Conservation (phyloP, 2,329 filamentous ascomycete genomes). For the Monosporascus sp. region DNA sequence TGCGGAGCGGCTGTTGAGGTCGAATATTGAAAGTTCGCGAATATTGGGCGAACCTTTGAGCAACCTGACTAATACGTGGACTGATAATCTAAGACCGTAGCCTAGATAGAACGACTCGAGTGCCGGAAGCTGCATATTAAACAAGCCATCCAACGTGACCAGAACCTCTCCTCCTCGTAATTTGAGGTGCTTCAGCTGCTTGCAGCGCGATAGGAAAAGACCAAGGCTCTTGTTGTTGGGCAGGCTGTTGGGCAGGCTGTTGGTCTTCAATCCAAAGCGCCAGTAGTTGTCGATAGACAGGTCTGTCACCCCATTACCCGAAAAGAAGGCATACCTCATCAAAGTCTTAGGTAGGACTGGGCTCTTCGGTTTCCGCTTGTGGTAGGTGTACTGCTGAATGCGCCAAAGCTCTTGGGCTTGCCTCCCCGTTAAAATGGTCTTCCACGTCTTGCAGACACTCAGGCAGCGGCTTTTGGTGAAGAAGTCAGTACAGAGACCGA, state of each 20-base stretch:
- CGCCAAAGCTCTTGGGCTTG: conserved; percentile 15
- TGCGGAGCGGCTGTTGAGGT: background rate
- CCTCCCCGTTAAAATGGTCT: conserved; percentile 8
- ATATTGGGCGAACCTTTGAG: background rate
- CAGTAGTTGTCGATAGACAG: conserved; percentile 10
- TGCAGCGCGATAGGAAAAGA: conserved; percentile 4
- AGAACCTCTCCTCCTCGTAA: conserved; percentile 5
- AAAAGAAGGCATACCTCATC: conserved; percentile 5
- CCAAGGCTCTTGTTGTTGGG: background rate
- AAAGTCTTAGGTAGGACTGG: conserved; percentile 3
- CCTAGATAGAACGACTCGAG: conserved; percentile 11
- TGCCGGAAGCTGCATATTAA: background rate
- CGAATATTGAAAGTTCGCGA: background rate
- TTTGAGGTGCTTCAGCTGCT: conserved; percentile 14
- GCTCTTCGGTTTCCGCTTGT: background rate
- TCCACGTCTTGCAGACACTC: conserved; percentile 22
- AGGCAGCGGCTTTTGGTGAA: conserved; percentile 14
- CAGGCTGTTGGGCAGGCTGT: conserved; percentile 2
- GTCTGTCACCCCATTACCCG: conserved; percentile 7
- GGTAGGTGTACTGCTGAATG: conserved; percentile 7
- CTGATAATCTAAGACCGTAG: background rate
- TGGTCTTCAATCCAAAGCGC: conserved; percentile 6
- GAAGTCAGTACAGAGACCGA: background rate
- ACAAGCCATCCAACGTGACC: background rate
- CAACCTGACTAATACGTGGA: background rate